Evolutionary conservation across 306 rosid genomes (phyloP).

Genomic region (Medicago ruthenica): DNA sequence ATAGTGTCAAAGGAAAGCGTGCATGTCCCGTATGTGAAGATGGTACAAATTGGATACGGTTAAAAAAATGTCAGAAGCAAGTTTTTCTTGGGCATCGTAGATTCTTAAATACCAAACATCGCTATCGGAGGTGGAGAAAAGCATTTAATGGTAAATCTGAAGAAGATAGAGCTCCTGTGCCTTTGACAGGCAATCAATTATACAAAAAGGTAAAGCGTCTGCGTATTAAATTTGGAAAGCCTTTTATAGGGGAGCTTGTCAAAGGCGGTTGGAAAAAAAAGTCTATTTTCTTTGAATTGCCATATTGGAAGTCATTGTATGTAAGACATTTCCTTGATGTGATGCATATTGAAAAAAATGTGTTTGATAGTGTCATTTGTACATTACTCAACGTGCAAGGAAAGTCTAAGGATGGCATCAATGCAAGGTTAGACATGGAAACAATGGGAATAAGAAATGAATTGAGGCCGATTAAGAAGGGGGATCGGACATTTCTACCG

Average conservation of each 20-base stretch:
- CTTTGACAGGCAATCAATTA: not conserved
- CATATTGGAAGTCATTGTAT: not conserved
- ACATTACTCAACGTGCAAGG: not conserved
- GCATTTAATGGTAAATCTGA: not conserved
- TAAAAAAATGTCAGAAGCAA: not conserved
- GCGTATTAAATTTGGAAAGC: not conserved
- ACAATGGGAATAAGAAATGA: no score
- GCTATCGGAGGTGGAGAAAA: not conserved
- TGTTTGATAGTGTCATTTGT: not conserved
- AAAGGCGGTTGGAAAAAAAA: not conserved
- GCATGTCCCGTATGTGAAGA: not conserved
- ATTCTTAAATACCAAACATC: not conserved
- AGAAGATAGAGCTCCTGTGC: not conserved
- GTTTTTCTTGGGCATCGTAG: not conserved
- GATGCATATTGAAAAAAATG: conserved; percentile 1
- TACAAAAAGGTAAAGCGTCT: not conserved
- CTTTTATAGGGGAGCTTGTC: not conserved
- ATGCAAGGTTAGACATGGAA: no score
- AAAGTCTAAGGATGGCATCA: no score
- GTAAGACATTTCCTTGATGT: not conserved
- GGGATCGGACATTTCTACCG: not conserved
- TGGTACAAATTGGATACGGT: not conserved
- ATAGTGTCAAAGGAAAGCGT: not conserved
- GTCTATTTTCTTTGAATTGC: not conserved
- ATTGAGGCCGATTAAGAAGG: no score